Conservation (phyloP, 495 filamentous ascomycete genomes). For the Alectoria sarmentosa region DNA sequence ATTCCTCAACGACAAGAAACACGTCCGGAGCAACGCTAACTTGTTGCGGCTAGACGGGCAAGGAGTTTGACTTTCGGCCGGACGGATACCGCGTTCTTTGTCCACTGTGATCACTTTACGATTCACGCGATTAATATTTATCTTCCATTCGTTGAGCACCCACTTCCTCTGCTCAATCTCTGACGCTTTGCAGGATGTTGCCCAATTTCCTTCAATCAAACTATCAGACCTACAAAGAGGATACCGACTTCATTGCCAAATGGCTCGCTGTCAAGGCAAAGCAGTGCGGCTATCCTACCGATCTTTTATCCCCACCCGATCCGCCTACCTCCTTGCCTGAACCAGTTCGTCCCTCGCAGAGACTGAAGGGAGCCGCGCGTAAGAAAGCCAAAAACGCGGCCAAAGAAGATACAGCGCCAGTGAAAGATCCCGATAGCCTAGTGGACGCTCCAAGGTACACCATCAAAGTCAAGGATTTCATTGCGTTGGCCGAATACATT, state of each 20-base stretch:
- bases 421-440: background rate
- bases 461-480: slow-evolving; percentile 36
- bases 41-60: too few relatives aligned
- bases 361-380: slow-evolving; percentile 34
- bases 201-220: slow-evolving; percentile 33
- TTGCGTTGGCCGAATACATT: slow-evolving; percentile 34
- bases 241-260: slow-evolving; percentile 41
- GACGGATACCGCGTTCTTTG: too few relatives aligned
- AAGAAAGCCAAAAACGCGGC: slow-evolving; percentile 24
- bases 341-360: slow-evolving; percentile 9
- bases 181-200: too few relatives aligned
- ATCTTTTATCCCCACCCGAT: slow-evolving; percentile 13
- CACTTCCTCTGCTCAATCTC: too few relatives aligned
- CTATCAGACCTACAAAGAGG: slow-evolving; percentile 43
- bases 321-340: background rate
- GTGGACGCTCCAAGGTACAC: slow-evolving; percentile 25
- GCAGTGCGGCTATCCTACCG: slow-evolving; percentile 30
- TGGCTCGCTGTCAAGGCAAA: slow-evolving; percentile 45
- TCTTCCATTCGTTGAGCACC: too few relatives aligned
- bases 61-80: too few relatives aligned
- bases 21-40: too few relatives aligned
- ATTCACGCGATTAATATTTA: too few relatives aligned
- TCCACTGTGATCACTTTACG: too few relatives aligned
- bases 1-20: too few relatives aligned
- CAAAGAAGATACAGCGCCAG: background rate